Conservation (phyloP, 192 early-diverging fungal genomes). For the Coemansia sp. region DNA sequence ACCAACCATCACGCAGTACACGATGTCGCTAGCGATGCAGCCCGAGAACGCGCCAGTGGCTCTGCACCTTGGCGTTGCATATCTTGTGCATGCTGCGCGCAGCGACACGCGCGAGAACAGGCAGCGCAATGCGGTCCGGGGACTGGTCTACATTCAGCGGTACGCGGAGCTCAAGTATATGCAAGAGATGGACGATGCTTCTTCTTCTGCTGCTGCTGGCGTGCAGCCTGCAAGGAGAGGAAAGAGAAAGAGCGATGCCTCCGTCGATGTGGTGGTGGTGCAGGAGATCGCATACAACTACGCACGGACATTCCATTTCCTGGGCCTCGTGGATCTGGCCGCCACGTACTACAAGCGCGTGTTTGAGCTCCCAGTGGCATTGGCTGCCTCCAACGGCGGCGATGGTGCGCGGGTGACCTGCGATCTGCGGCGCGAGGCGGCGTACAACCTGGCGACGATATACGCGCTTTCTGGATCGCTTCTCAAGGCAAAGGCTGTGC, state of each 20-base stretch:
- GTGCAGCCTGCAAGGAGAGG: neutral
- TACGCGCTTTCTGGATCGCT: slow-evolving; percentile 75
- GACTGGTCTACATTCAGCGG: slow-evolving; percentile 35
- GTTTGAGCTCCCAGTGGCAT: slow-evolving; percentile 61
- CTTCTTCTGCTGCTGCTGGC: too few species aligned
- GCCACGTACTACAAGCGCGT: slow-evolving; percentile 83
- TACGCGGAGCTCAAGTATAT: slow-evolving; percentile 48
- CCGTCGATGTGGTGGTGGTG: slow-evolving; percentile 31
- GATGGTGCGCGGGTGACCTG: neutral
- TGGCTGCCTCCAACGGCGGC: slow-evolving; percentile 9
- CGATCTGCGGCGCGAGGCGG: slow-evolving; percentile 76
- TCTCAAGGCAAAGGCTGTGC: slow-evolving; percentile 69
- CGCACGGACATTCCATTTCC: slow-evolving; percentile 87
- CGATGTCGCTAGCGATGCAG: slow-evolving; percentile 30
- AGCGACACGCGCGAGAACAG: neutral
- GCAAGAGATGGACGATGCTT: slow-evolving; percentile 20
- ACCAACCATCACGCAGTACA: slow-evolving; percentile 34
- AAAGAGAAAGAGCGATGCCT: neutral
- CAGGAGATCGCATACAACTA: slow-evolving; percentile 78
- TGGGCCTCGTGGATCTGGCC: slow-evolving; percentile 82
- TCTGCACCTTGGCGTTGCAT: slow-evolving; percentile 39
- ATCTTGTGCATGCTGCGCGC: slow-evolving; percentile 17
- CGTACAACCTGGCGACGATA: slow-evolving; percentile 88
- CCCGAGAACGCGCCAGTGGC: slow-evolving; percentile 38
- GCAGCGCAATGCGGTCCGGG: slow-evolving; percentile 32